Base-by-base conservation (phyloP, 345 rosid species). In the Psidium friedrichsthalianum region DNA sequence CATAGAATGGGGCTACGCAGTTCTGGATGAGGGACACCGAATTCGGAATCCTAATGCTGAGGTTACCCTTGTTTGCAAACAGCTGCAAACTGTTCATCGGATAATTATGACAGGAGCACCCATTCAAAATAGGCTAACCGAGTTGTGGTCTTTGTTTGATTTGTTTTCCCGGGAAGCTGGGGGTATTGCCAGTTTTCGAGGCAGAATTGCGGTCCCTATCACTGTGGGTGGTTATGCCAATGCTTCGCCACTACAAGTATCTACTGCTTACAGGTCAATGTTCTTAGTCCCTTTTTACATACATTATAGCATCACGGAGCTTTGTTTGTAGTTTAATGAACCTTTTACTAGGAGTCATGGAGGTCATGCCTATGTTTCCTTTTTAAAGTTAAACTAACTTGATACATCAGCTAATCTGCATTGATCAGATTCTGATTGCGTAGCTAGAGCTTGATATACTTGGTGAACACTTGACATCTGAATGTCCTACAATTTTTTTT, bases 41-140 rank as follows among this genome's bases (percentile, higher is more conserved):
- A 97, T 97, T 86, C 95, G 99, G 74, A 97, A 97, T 89, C 99
- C 99, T 82, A 97, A 97, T 93, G 92, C 98, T 87, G 98, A 94
- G 82, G 56, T 97, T 82, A 95, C 99, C 85, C 90, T 97, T 56
- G 96, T 94, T 84, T 96, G 98, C 92, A 97, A 97, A 90, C 98
- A 97, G 92, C 93, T 97, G 82, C 99, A 96, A 92, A 97, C 99
- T 11, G 94, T 96, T 90, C 98, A 97, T 83, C 94, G 98, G 8
- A 90, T 97, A 85, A 96, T 97, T 85, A 96, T 97, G 99, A 97
- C 98, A 42, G 99, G 99, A 6, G 94, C 99, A 86, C 99, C 99
- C 51, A 97, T 97, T 87, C 98, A 97, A 91, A 97, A 97, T 90
- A 96, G 91, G 91, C 93, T 97, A 86, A 89, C 92, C 25, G 99